Conservation (phyloP, 2,329 filamentous ascomycete species). For the Fusarium floridanum region DNA sequence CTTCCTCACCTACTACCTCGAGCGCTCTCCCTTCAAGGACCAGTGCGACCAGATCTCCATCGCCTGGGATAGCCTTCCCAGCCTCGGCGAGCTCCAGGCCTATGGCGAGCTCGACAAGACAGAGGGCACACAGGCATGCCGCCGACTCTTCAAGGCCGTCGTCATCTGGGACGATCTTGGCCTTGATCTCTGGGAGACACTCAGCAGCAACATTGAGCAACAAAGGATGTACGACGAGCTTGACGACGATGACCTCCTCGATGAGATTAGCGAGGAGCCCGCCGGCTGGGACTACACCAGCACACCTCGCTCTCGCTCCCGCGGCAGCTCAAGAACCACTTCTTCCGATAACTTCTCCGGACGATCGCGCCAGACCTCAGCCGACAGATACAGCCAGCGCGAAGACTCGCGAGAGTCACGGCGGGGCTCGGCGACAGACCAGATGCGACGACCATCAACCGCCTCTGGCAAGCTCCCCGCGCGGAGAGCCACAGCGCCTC, state of each 20-base stretch:
- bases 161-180: conserved; percentile 56
- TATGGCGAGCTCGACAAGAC: conserved; percentile 51
- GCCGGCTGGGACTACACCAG: conserved; percentile 26
- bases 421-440: conserved; percentile 21
- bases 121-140: conserved; percentile 53
- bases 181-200: conserved; percentile 51
- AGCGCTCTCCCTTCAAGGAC: conserved; percentile 42
- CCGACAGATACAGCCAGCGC: conserved; percentile 31
- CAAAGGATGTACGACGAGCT: conserved; percentile 16
- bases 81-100: conserved; percentile 51
- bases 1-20: conserved; percentile 51
- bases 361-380: conserved; percentile 32
- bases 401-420: conserved; percentile 32
- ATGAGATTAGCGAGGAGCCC: conserved; percentile 34
- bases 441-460: conserved; percentile 13
- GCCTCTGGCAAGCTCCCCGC: conserved; percentile 1
- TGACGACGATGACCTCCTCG: conserved; percentile 33
- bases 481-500: conserved; percentile 26
- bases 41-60: conserved; percentile 52
- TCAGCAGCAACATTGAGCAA: conserved; percentile 35
- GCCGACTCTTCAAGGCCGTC: conserved; percentile 54
- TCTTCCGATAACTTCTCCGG: conserved; percentile 33
- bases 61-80: conserved; percentile 50
- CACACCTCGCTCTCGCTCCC: conserved; percentile 27
- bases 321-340: conserved; percentile 34